phyloP scores from a whole-genome alignment of 108 stramenopile genomes.

The Skeletonema potamos region DNA sequence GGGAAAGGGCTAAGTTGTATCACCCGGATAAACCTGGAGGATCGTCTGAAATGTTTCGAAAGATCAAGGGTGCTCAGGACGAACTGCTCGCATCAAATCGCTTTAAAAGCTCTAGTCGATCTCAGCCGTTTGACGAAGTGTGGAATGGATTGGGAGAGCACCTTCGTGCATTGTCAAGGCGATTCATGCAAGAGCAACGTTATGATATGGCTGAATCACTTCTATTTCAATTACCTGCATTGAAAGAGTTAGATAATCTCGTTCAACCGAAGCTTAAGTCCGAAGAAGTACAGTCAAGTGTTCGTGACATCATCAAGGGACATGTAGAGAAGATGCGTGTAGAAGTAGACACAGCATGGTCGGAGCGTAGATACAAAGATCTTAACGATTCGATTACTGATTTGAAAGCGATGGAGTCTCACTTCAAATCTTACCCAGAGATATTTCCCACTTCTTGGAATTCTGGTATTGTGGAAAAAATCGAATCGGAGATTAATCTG shows the following conservation, averaged over 20 bases:
- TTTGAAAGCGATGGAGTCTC: constrained; percentile 50
- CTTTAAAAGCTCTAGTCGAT: neutral
- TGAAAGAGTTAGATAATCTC: constrained; percentile 47
- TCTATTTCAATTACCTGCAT: constrained; percentile 33
- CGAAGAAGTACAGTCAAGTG: constrained; percentile 9
- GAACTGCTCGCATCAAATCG: constrained; percentile 15
- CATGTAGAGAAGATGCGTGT: constrained; percentile 43
- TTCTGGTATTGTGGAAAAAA: constrained; percentile 36
- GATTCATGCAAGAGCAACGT: constrained; percentile 44
- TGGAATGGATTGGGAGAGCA: constrained; percentile 20
- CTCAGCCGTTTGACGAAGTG: constrained; percentile 48
- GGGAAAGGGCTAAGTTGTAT: constrained; percentile 16
- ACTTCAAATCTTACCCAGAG: constrained; percentile 46
- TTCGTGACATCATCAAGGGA: constrained; percentile 40
- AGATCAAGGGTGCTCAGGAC: constrained; percentile 50
- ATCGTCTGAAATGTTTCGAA: constrained; percentile 17
- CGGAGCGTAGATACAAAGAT: constrained; percentile 53
- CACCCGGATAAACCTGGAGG: constrained; percentile 47
- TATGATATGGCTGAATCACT: constrained; percentile 47
- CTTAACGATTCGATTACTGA: constrained; percentile 52
- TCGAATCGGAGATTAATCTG: constrained; percentile 48
- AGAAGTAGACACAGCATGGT: constrained; percentile 50
- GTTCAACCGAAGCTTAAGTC: constrained; percentile 47
- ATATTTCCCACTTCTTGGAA: constrained; percentile 60
- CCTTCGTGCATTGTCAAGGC: constrained; percentile 20